Conservation (phyloP, 1,284 basidiomycete genomes). For the Cutaneotrichosporon curvatum region DNA sequence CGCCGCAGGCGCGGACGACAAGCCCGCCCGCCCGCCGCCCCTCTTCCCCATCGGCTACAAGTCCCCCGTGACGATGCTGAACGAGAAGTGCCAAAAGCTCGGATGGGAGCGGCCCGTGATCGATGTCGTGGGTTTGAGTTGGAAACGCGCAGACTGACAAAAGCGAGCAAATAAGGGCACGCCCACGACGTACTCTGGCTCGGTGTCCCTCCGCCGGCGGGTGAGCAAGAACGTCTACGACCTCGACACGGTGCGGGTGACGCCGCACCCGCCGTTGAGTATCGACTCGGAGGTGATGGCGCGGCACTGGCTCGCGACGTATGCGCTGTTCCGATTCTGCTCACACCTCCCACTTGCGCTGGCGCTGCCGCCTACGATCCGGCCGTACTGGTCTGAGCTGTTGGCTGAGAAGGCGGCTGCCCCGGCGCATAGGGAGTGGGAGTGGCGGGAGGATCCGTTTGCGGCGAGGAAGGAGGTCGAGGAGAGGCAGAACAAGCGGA, state of each 20-base stretch:
- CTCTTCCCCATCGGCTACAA: conserved; percentile 77
- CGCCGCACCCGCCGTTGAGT: conserved; percentile 61
- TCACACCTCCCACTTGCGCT: conserved; percentile 69
- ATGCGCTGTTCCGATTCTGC: conserved; percentile 78
- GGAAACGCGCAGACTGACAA: neutral
- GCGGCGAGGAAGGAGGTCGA: conserved; percentile 61
- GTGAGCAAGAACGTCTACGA: conserved; percentile 62
- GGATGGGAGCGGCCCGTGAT: conserved; percentile 75
- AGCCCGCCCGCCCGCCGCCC: conserved; percentile 45
- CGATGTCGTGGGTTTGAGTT: conserved; percentile 55
- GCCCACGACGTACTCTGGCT: conserved; percentile 54
- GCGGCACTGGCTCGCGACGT: conserved; percentile 79
- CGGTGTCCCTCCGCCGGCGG: conserved; percentile 56
- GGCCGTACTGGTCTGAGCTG: conserved; percentile 76
- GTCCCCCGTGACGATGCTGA: conserved; percentile 64
- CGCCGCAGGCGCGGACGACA: conserved; percentile 11
- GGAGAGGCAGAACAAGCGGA: conserved; percentile 55
- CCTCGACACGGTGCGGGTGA: conserved; percentile 62
- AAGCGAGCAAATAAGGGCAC: conserved; percentile 50
- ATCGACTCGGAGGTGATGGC: conserved; percentile 63
- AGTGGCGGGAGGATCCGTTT: conserved; percentile 80
- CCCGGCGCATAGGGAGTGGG: conserved; percentile 69
- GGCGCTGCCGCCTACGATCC: conserved; percentile 68
- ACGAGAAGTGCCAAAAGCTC: conserved; percentile 77
- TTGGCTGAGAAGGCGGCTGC: conserved; percentile 61